Evolutionary conservation across 2,329 filamentous ascomycete genomes (phyloP).

Genomic region (Pleoardoris graminearum): DNA sequence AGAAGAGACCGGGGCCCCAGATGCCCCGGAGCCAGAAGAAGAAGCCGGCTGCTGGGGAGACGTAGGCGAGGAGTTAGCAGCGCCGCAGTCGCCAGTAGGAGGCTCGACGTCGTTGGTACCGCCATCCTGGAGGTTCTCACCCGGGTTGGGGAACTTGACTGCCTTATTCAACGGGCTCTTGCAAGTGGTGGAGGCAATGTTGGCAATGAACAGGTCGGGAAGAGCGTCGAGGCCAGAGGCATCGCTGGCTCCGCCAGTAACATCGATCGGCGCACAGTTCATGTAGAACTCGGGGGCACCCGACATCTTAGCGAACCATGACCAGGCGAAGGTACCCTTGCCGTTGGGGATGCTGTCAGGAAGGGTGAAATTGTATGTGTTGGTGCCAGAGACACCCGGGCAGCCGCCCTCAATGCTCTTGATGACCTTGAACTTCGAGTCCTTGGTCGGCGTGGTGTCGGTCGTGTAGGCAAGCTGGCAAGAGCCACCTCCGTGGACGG

Average conservation of each 20-base stretch:
- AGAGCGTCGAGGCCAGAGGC: constrained; percentile 62
- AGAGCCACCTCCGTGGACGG: constrained; percentile 85
- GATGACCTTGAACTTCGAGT: constrained; percentile 82
- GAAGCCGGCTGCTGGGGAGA: constrained; percentile 6
- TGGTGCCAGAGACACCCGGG: constrained; percentile 63
- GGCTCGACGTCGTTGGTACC: constrained; percentile 18
- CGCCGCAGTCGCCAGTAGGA: constrained; percentile 29
- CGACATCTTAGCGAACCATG: constrained; percentile 80
- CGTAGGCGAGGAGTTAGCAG: constrained; percentile 21
- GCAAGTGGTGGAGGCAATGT: constrained; percentile 62
- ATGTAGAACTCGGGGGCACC: constrained; percentile 94
- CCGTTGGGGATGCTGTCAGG: constrained; percentile 73
- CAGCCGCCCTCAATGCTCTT: constrained; percentile 87
- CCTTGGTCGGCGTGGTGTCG: constrained; percentile 55
- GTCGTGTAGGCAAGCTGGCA: constrained; percentile 83
- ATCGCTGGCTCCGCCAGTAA: constrained; percentile 60
- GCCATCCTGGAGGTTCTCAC: constrained; percentile 57
- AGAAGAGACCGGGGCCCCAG: not conserved
- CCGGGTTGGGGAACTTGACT: constrained; percentile 68
- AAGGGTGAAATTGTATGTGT: constrained; percentile 68
- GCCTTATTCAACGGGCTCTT: constrained; percentile 57
- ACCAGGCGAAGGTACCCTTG: constrained; percentile 83
- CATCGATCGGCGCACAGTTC: constrained; percentile 80
- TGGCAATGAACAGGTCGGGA: constrained; percentile 74
- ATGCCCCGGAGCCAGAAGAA: not conserved